Evolutionary conservation across 1,284 basidiomycete species (phyloP).

Genomic region (Melampsora americana): DNA sequence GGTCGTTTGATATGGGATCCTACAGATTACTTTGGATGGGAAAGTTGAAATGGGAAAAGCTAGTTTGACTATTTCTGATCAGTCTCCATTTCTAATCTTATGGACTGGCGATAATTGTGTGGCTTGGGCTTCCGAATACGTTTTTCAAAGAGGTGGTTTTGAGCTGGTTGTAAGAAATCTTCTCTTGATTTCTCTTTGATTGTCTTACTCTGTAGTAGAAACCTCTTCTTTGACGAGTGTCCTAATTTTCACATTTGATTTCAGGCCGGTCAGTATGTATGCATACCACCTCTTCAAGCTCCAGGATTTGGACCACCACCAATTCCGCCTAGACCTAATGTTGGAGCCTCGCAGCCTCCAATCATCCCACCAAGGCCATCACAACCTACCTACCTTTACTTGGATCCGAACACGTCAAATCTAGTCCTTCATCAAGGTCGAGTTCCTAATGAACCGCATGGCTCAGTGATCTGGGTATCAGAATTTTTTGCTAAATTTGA

Average conservation of each 20-base stretch:
- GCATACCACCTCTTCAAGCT: constrained; percentile 13
- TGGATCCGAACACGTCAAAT: constrained; percentile 39
- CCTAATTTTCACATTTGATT: neutral
- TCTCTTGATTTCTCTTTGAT: neutral
- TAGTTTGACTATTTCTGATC: constrained; percentile 30
- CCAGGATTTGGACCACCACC: constrained; percentile 8
- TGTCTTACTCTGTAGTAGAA: neutral
- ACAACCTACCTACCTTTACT: constrained; percentile 29
- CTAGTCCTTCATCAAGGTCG: constrained; percentile 32
- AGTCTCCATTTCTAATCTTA: constrained; percentile 21
- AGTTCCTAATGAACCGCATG: constrained; percentile 36
- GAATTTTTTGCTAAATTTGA: constrained; percentile 35
- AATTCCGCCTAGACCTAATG: constrained; percentile 26
- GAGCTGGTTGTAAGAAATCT: constrained; percentile 15
- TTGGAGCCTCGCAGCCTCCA: neutral
- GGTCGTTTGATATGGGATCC: constrained; percentile 40
- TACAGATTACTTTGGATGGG: constrained; percentile 19
- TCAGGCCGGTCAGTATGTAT: constrained; percentile 41
- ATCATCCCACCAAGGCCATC: constrained; percentile 20
- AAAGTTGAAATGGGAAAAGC: constrained; percentile 6
- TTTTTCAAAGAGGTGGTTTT: constrained; percentile 27
- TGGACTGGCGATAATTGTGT: constrained; percentile 28
- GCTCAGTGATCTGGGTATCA: constrained; percentile 26
- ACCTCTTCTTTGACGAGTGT: neutral
- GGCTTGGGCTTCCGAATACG: constrained; percentile 40